Base-by-base conservation (phyloP, 805 yeast species). In the Wickerhamomyces bisporus region DNA sequence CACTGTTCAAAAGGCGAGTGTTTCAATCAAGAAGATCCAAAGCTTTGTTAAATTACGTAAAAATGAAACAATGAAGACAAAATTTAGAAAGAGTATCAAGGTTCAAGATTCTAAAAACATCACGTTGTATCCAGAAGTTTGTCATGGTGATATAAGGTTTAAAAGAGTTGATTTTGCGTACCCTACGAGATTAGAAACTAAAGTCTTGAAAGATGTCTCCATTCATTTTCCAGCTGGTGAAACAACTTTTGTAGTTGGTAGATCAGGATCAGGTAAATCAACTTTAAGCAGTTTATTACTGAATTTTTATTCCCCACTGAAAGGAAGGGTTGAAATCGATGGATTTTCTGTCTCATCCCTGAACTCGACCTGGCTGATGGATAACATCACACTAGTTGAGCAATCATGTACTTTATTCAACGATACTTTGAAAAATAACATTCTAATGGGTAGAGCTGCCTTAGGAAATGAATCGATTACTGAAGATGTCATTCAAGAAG, bases 261-360 rank as follows among this genome's bases (percentile, higher is more conserved):
- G 71, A 43, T 88, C 97, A 0, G 99, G 99, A 0, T 80, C 89
- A 0, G 98, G 98, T 0, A 93, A 93, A 57, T 91, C 98, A 0
- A 83, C 98, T 0, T 43, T 93, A 2, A 73, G 82, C 0, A 72
- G 71, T 26, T 56, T 93, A 2, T 49, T 93, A 1, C 55, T 83
- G 38, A 73, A 73, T 20, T 70, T 86, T 18, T 87, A 89, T 49
- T 44, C 56, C 0, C 61, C 68, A 0, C 47, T 59, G 5, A 39
- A 55, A 0, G 98, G 98, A 0, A 39, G 51, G 1, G 72, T 93
- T 1, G 53, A 54, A 3, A 58, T 89, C 11, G 88, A 79, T 55
- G 81, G 75, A 0, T 52, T 60, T 32, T 62, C 72, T 30, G 53
- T 84, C 2, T 45, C 58, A 0, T 43, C 53, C 1, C 47, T 86